Evolutionary conservation across 106 monocot species (phyloP), one percentile per base, ranked within the genome.

Genomic region (Iris macrosiphon): DNA sequence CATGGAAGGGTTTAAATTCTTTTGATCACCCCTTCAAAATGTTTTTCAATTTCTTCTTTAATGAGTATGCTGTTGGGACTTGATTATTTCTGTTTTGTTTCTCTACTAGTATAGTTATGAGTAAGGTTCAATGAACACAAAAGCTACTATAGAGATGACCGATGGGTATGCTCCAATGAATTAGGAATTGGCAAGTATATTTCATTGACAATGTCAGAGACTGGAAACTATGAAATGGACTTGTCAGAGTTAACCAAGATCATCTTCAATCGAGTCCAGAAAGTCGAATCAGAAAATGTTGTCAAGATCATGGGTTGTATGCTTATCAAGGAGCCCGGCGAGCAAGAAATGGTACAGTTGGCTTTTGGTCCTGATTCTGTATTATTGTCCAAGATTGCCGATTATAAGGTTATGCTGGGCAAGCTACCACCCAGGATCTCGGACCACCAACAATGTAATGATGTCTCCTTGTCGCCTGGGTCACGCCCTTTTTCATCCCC

Each of bases 261-360:
- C 15, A 31, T 78, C 2, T 39, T 71, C 10, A 50, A 33, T 34
- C 52, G 73, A 61, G 54, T 79, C 22, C 69, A 61, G 33, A 66
- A 66, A 3, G 21, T 77, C 9, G 83, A 89, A 14, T 76, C 76
- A 14, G 70, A 73, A n/a, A 61, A 67, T 40, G 11, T n/a, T n/a
- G n/a, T n/a, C n/a, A n/a, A n/a, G n/a, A n/a, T n/a, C n/a, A n/a
- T n/a, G n/a, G n/a, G n/a, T n/a, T n/a, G n/a, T n/a, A n/a, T n/a
- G n/a, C n/a, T n/a, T n/a, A n/a, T n/a, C n/a, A 77, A 53, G 16
- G 62, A 77, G 14, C 63, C 77, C 7, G 53, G 25, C 7, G 63
- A 80, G 30, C 39, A 68, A 29, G 80, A 87, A 67, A 69, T 83
- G 55, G 28, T 74, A 17, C 68, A 71, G 24, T 45, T 95, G 11